Conservation (phyloP, 345 rosid species). For the Eucalyptus microcorys region DNA sequence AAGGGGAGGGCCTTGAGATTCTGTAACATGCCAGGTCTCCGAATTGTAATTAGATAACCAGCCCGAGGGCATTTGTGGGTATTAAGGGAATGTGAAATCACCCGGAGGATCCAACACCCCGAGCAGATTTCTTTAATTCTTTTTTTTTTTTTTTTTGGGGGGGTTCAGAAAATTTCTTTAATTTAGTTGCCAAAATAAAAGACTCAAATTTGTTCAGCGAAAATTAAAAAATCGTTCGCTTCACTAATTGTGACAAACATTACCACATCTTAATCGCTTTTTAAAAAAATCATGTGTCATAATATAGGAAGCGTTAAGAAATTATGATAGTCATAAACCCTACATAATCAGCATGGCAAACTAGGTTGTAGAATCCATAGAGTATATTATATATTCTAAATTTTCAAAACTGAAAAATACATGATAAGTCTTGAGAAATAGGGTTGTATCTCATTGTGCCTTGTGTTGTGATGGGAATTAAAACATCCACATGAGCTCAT, state of each 20-base stretch:
- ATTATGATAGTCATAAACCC: fast-evolving
- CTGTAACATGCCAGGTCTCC: not conserved
- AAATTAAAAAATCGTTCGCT: not conserved
- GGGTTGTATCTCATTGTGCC: no score
- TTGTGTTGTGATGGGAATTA: not conserved
- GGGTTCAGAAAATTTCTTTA: not conserved
- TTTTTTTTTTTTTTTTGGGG: no score
- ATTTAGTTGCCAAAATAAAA: not conserved
- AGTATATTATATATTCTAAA: fast-evolving
- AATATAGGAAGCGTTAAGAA: fast-evolving
- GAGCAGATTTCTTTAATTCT: not conserved
- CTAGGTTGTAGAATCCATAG: fast-evolving
- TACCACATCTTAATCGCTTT: not conserved
- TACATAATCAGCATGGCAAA: no score
- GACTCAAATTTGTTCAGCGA: not conserved
- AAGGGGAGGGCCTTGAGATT: not conserved
- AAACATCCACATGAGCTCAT: fast-evolving
- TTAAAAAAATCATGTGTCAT: fast-evolving
- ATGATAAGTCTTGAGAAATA: not conserved
- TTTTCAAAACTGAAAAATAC: no score
- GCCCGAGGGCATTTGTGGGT: not conserved
- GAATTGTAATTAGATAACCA: not conserved
- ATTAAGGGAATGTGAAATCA: fast-evolving
- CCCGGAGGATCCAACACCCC: not conserved
- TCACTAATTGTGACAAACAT: not conserved